Conservation (phyloP, 768 basidiomycete species). For the Boletus rubroflammeus region DNA sequence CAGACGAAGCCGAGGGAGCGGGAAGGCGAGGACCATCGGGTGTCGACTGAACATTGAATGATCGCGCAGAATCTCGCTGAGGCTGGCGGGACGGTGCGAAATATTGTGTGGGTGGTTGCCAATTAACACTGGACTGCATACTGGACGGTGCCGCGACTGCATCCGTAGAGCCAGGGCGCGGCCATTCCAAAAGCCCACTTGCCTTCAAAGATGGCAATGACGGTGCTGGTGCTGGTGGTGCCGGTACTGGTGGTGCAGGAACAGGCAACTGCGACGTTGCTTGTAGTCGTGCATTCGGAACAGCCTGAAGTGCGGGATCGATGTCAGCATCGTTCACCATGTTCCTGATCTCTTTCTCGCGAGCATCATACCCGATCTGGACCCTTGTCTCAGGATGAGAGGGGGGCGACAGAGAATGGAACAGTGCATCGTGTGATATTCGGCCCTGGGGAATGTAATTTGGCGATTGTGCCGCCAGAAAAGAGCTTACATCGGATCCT, state of each 20-base stretch:
- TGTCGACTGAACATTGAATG: conserved; percentile 10
- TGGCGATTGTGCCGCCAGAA: conserved; percentile 24
- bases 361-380: conserved; percentile 19
- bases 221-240: conserved; percentile 21
- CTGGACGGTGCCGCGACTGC: conserved; percentile 9
- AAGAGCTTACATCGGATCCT: conserved; percentile 17
- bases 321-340: conserved; percentile 27
- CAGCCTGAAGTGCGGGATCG: conserved; percentile 30
- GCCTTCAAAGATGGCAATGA: conserved; percentile 72
- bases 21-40: conserved; percentile 17
- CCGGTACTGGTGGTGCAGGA: conserved; percentile 20
- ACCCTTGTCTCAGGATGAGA: conserved; percentile 18
- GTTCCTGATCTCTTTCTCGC: conserved; percentile 28
- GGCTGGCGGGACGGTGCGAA: conserved; percentile 17
- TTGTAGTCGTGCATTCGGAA: conserved; percentile 20
- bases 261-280: conserved; percentile 12
- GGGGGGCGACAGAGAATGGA: conserved; percentile 23
- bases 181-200: conserved; percentile 62
- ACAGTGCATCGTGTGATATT: conserved; percentile 35
- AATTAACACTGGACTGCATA: conserved; percentile 10
- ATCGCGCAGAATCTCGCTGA: conserved; percentile 18
- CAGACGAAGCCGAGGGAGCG: conserved; percentile 20
- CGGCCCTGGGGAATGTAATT: conserved; percentile 32
- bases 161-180: conserved; percentile 42
- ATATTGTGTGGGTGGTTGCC: conserved; percentile 26